Evolutionary conservation across 2,329 filamentous ascomycete genomes (phyloP).

Genomic region (Fonsecaea nubica): DNA sequence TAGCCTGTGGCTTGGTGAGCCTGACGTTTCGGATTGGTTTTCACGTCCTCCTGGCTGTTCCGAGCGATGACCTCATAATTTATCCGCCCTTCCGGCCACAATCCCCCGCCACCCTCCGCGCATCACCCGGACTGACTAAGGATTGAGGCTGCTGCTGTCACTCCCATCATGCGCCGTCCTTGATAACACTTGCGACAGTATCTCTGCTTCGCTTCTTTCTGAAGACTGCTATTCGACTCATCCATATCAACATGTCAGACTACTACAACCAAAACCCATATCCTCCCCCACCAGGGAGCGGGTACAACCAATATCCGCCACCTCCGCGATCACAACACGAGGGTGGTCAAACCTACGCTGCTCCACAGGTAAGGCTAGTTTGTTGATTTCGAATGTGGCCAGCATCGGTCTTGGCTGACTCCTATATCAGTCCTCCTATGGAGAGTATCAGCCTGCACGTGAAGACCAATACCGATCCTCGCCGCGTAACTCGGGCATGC

Average conservation of each 20-base stretch:
- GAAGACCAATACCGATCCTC: conserved; percentile 36
- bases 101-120: background rate
- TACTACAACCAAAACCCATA: conserved; percentile 30
- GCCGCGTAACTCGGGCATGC: conserved; percentile 34
- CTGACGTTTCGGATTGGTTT: background rate
- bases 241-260: conserved; percentile 26
- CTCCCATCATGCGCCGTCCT: background rate
- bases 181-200: conserved; percentile 3
- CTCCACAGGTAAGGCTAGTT: conserved; percentile 24
- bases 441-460: conserved; percentile 35
- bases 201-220: conserved; percentile 7
- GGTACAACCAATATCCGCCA: conserved; percentile 26
- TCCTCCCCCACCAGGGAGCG: conserved; percentile 27
- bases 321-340: conserved; percentile 24
- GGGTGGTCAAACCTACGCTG: conserved; percentile 26
- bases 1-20: background rate
- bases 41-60: background rate
- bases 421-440: conserved; percentile 17
- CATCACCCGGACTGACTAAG: background rate
- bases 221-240: background rate
- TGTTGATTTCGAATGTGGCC: background rate
- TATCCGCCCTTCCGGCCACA: background rate
- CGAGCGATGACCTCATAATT: background rate
- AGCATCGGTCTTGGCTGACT: conserved; percentile 7
- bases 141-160: background rate